Percentiles rank a stretch among this genome's conserved stretches.
Evolutionary conservation across 768 basidiomycete species (phyloP).

Genomic region (Gymnopilus junonius): DNA sequence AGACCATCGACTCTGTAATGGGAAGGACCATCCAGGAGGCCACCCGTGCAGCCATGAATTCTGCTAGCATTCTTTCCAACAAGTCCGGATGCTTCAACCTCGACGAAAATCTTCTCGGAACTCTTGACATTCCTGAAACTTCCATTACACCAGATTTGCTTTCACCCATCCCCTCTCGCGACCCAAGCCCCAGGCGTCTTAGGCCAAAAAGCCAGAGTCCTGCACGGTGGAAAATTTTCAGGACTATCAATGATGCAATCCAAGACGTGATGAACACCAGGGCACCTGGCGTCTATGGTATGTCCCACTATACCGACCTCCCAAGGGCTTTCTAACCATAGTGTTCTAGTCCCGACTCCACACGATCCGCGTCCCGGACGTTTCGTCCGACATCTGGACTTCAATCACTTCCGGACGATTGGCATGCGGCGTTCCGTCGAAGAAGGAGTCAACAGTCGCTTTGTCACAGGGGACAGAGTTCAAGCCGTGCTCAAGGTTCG

Average conservation of each 20-base stretch:
- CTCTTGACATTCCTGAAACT: slow-evolving; percentile 64
- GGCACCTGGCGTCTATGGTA: slow-evolving; percentile 76
- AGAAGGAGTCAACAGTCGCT: slow-evolving; percentile 87
- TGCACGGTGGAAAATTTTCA: slow-evolving; percentile 82
- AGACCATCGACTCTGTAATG: slow-evolving; percentile 67
- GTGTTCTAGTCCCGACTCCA: slow-evolving; percentile 61
- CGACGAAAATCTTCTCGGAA: slow-evolving; percentile 64
- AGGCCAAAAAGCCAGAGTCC: slow-evolving; percentile 81
- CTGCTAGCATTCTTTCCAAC: slow-evolving; percentile 38
- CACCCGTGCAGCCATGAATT: slow-evolving; percentile 62
- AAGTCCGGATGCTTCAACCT: slow-evolving; percentile 53
- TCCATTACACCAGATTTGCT: slow-evolving; percentile 77
- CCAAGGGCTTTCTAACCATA: slow-evolving; percentile 1
- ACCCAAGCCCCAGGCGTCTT: slow-evolving; percentile 79
- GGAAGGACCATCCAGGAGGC: slow-evolving; percentile 71
- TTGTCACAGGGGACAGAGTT: slow-evolving; percentile 90
- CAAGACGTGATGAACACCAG: slow-evolving; percentile 67
- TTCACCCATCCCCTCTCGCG: slow-evolving; percentile 80
- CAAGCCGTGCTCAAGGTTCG: slow-evolving; percentile 76
- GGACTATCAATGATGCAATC: slow-evolving; percentile 78
- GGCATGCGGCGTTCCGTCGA: slow-evolving; percentile 94
- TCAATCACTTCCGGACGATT: slow-evolving; percentile 96
- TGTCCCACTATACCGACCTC: slow-evolving; percentile 23
- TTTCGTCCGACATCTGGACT: slow-evolving; percentile 87
- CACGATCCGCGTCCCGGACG: slow-evolving; percentile 77